These are phyloP conservation scores for Pyrenochaeta sp. DNA, from an alignment of 2,329 filamentous ascomycete species.

Conservation along the genomic window DNA sequence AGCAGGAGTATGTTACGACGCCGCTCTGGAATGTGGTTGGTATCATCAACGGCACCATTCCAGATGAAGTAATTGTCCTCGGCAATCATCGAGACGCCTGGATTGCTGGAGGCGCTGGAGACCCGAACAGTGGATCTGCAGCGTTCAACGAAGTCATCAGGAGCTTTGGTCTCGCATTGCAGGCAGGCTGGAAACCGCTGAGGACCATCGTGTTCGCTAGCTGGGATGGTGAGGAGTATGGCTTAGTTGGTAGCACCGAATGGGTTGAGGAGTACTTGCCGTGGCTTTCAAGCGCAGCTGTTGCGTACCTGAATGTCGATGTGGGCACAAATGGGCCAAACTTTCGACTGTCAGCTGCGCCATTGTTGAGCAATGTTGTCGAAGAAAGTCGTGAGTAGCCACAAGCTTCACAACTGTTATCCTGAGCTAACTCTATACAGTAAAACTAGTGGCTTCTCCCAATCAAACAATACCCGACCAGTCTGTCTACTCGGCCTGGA, in stretches of 20 bases:
- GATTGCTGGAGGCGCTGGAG: conserved; percentile 83
- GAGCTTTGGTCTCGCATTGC: conserved; percentile 74
- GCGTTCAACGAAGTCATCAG: conserved; percentile 80
- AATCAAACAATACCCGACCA: conserved; percentile 76
- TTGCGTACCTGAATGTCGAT: conserved; percentile 89
- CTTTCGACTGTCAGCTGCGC: conserved; percentile 73
- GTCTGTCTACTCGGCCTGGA: conserved; percentile 71
- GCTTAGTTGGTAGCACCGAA: conserved; percentile 84
- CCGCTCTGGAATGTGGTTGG: conserved; percentile 80
- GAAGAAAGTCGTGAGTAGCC: conserved; percentile 66
- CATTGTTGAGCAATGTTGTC: conserved; percentile 76
- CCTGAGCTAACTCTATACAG: conserved; percentile 32
- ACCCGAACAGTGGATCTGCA: conserved; percentile 84
- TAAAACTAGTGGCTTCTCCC: conserved; percentile 53
- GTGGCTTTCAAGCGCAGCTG: conserved; percentile 75
- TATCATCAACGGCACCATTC: conserved; percentile 84
- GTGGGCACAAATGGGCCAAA: conserved; percentile 70
- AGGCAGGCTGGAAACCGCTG: conserved; percentile 80
- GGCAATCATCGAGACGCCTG: conserved; percentile 94
- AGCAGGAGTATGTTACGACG: conserved; percentile 59
- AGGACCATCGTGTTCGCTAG: conserved; percentile 88
- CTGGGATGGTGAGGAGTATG: conserved; percentile 79
- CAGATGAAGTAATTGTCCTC: conserved; percentile 85
- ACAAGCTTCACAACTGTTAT: no score
- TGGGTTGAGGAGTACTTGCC: conserved; percentile 91